Base-by-base conservation (phyloP, 352 stramenopile genomes). In the Pythium pectinolyticum region DNA sequence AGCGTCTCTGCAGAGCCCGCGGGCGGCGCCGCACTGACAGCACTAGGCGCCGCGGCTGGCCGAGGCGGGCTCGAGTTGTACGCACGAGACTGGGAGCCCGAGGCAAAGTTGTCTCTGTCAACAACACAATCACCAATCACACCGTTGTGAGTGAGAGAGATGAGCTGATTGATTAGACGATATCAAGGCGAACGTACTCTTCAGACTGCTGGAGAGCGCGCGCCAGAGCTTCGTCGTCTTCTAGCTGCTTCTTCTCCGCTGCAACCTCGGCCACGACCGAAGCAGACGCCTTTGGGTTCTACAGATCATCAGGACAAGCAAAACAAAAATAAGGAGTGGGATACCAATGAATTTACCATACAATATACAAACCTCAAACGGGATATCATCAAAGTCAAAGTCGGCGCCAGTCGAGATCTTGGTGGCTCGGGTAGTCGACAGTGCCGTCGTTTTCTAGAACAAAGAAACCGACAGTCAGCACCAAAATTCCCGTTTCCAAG, bases 351-450 rank as follows among this genome's bases (percentile, higher is more conserved):
- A 30, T 25, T 22, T 15, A 19, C n/a, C 17, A 30, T 19, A 35
- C 31, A 9, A 50, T 51, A 43, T 30, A 37, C 48, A 43, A 54
- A 95, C 87, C 72, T 91, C 80, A 47, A 94, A 94, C 11, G 84
- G 84, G 41, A 96, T 94, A 51, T 92, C 85, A 56, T 96, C 87
- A 63, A 96, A 96, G 61, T 96, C 87, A 72, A 96, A 96, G 63
- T 95, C 85, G 15, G 73, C 71, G 12, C 74, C 74, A 6, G 69
- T 80, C 31, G 79, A 92, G 48, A 95, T 66, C 72, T 96, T 96
- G 1, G 84, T 94, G 19, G 83, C 87, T 17, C 47, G 31, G 24
- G 48, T 53, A 46, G 67, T 63, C 17, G 61, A 57, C 35, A 72
- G 50, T 5, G 72, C 58, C 19, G 69, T 73, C 25, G 73, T 71